Evolutionary conservation across 2,329 filamentous ascomycete species (phyloP), one percentile per base, ranked within the genome.

Genomic region (Metarhizium brunneum): DNA sequence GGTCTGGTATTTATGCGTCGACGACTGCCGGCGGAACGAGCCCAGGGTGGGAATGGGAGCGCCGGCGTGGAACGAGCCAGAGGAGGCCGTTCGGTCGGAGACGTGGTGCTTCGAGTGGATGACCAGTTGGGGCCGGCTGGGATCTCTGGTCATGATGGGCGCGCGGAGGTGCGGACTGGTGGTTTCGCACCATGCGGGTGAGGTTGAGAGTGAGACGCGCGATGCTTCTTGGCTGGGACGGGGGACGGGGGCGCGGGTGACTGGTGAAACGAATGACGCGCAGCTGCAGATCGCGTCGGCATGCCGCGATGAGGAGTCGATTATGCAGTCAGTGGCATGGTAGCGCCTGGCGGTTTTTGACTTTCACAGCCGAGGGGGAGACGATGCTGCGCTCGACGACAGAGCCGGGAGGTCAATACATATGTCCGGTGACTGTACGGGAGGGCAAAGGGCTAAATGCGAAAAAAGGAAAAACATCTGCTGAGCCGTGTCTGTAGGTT

Each of bases 1-100:
- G 6, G 89, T 92, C 64, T 92, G 87, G 71, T 92, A 94, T 66
- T 86, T 85, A 61, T 84, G 76, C 6, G 69, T 68, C 8, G 74
- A 71, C 29, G 70, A 66, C 14, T 74, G 74, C 42, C 75, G 72
- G 47, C 71, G 50, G 51, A 67, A 57, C 54, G 63, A 60, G 10
- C 57, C 47, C 52, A 71, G 52, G 7, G 69, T 66, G 2, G 76
- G 76, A 47, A 79, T 76, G 5, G 77, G 74, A 2, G 76, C 76
- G 58, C 77, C 78, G 47, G 77, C 77, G 61, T 80, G 76, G 62
- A 80, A 79, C 1, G 77, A 80, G 35, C 75, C 76, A 0, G 74
- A 69, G 2, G 76, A 74, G 2, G 60, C 47, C 3, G 65, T 65
- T 45, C 68, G 61, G 25, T 43, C 20, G 29, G 53, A 54, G 35